A percentile compares a stretch with the other conserved stretches of the same genome.
phyloP scores from a whole-genome alignment of 2,329 filamentous ascomycete genomes.

The Lachnellula occidentalis region DNA sequence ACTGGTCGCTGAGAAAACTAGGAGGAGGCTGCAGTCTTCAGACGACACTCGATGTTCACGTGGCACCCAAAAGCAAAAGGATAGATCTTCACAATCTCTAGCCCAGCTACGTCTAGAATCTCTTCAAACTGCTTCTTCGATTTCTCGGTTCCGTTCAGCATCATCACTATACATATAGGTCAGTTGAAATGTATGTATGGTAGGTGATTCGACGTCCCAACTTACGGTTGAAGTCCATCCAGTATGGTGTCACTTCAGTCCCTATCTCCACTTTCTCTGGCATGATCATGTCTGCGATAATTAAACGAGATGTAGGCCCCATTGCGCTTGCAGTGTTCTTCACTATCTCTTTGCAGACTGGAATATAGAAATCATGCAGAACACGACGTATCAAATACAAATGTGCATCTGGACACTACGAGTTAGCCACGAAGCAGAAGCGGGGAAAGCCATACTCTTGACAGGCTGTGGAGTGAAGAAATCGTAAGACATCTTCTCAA shows the following conservation, averaged over 20 bases:
- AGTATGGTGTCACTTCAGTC: conserved; percentile 28
- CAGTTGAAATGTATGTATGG: too few relatives aligned
- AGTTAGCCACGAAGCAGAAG: background rate
- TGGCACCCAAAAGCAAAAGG: conserved; percentile 12
- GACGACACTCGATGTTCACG: conserved; percentile 13
- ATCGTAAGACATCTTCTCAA: conserved; percentile 31
- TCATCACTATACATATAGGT: conserved; percentile 16
- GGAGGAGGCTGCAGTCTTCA: background rate
- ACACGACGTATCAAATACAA: conserved; percentile 27
- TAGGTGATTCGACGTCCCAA: too few relatives aligned
- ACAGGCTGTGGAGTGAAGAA: conserved; percentile 37
- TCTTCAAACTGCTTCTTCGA: conserved; percentile 24
- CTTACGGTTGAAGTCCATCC: conserved; percentile 16
- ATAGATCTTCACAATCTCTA: conserved; percentile 27
- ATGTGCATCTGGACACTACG: conserved; percentile 17
- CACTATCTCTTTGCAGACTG: conserved; percentile 18
- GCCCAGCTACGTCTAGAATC: conserved; percentile 19
- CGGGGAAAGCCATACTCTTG: conserved; percentile 21
- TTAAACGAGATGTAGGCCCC: conserved; percentile 23
- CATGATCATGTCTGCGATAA: conserved; percentile 26
- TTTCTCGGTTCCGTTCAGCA: conserved; percentile 27
- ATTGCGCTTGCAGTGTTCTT: conserved; percentile 25
- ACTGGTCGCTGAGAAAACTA: too few relatives aligned
- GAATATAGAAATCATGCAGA: conserved; percentile 30
- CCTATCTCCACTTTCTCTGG: conserved; percentile 20